A percentile compares a stretch with the other conserved stretches of the same genome.
These are phyloP conservation scores for Venturia carpophila DNA, from an alignment of 2,329 filamentous ascomycete species.

Conservation along the genomic window DNA sequence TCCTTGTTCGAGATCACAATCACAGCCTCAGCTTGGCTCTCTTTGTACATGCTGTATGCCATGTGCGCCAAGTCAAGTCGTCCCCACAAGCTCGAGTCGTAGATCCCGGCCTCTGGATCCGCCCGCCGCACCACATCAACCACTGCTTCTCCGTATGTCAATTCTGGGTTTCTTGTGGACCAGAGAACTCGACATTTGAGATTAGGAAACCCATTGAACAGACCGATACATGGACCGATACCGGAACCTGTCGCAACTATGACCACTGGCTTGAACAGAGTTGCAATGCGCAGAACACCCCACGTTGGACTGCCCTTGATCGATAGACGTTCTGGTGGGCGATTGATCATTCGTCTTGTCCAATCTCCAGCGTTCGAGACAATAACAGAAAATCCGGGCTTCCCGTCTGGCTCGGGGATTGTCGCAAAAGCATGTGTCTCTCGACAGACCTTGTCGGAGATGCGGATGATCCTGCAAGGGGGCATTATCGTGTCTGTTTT, in stretches of 20 bases:
- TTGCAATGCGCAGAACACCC: conserved; percentile 60
- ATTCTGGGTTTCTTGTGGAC: conserved; percentile 19
- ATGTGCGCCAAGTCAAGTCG: conserved; percentile 28
- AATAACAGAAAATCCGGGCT: conserved; percentile 55
- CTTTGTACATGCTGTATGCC: conserved; percentile 25
- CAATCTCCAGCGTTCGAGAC: conserved; percentile 70
- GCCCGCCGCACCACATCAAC: conserved; percentile 21
- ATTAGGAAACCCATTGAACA: conserved; percentile 19
- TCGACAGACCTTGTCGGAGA: conserved; percentile 54
- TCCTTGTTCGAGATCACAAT: conserved; percentile 31
- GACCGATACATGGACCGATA: conserved; percentile 22
- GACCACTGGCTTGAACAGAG: conserved; percentile 57
- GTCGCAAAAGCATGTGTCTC: conserved; percentile 74
- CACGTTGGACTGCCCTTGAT: conserved; percentile 59
- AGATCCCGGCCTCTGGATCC: conserved; percentile 29
- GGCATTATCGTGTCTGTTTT: conserved; percentile 39
- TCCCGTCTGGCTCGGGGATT: conserved; percentile 51
- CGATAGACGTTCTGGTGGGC: conserved; percentile 56
- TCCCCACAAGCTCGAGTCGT: conserved; percentile 28
- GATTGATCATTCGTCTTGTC: conserved; percentile 56
- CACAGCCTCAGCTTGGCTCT: conserved; percentile 29
- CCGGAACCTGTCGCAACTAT: conserved; percentile 61
- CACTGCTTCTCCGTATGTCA: conserved; percentile 20
- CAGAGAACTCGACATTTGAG: conserved; percentile 20
- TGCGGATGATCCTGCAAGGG: conserved; percentile 49